phyloP scores from a whole-genome alignment of 345 rosid species.

The Bruguiera parviflora region DNA sequence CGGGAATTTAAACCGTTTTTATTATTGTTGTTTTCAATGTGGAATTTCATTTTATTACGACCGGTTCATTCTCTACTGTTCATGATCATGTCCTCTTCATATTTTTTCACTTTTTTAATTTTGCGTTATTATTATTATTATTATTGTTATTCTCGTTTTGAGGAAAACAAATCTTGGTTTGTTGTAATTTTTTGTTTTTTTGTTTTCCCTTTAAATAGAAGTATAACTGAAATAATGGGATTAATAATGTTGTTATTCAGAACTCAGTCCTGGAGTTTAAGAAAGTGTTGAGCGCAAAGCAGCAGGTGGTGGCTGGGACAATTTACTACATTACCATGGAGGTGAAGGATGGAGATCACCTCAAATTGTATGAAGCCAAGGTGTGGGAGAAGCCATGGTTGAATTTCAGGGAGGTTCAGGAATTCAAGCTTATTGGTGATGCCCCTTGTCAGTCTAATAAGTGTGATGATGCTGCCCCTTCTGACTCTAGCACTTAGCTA shows the following conservation, averaged over 20 bases:
- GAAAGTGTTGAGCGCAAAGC: constrained; percentile 57
- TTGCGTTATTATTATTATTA: background rate
- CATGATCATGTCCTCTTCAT: too few species aligned
- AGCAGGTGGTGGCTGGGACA: constrained; percentile 81
- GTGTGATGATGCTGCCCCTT: too few species aligned
- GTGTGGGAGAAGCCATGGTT: constrained; percentile 88
- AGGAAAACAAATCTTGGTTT: background rate
- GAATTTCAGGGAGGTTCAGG: constrained; percentile 73
- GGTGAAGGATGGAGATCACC: constrained; percentile 59
- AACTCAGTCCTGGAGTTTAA: constrained; percentile 52
- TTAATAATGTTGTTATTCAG: constrained; percentile 25
- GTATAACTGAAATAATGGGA: too few species aligned
- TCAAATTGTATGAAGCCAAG: constrained; percentile 76
- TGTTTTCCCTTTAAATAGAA: too few species aligned
- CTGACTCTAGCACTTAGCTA: constrained; percentile 16
- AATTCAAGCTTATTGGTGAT: constrained; percentile 56
- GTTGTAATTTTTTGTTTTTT: too few species aligned
- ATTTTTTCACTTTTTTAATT: background rate
- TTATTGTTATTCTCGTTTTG: background rate
- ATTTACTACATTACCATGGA: constrained; percentile 65
- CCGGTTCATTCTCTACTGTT: too few species aligned
- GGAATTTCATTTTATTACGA: too few species aligned
- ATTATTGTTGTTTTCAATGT: too few species aligned
- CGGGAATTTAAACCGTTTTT: too few species aligned
- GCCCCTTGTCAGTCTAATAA: constrained; percentile 20